Conservation (phyloP, 2,329 filamentous ascomycete genomes). For the Xylariales sp. region DNA sequence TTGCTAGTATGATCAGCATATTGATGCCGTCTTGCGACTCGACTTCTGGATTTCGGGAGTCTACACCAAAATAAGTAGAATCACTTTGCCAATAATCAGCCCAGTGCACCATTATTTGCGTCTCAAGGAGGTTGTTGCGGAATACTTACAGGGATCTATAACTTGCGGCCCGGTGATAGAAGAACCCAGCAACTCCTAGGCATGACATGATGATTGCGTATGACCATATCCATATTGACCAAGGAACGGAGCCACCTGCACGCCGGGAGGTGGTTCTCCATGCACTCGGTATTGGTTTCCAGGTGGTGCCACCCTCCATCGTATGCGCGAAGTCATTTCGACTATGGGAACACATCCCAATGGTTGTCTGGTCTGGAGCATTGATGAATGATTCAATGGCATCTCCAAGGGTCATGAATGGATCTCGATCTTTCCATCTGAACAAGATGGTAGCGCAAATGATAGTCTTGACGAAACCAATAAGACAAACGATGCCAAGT, state of each 20-base stretch:
- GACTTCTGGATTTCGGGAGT: neutral
- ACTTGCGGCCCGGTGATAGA: too few relatives aligned
- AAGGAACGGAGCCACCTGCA: too few relatives aligned
- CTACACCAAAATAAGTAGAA: neutral
- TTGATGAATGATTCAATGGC: conserved; percentile 44
- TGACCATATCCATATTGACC: too few relatives aligned
- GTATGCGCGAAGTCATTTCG: neutral
- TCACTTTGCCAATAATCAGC: too few relatives aligned
- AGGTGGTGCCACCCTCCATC: neutral
- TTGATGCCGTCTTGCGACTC: neutral
- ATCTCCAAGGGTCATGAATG: conserved; percentile 46
- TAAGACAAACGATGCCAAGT: too few relatives aligned
- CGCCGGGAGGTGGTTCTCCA: too few relatives aligned
- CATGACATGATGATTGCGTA: too few relatives aligned
- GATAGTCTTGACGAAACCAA: conserved; percentile 32
- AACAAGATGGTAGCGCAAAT: conserved; percentile 23
- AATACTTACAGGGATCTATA: too few relatives aligned
- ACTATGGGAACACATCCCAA: conserved; percentile 7
- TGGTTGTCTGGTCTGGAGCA: conserved; percentile 32
- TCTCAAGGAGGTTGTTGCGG: too few relatives aligned
- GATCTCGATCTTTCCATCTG: conserved; percentile 24
- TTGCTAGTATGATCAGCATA: conserved; percentile 21
- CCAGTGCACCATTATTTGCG: too few relatives aligned
- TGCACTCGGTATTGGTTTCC: neutral
- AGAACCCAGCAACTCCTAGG: too few relatives aligned